Base-by-base conservation (phyloP, 257 asterid species). In the Fraxinus pennsylvanica region DNA sequence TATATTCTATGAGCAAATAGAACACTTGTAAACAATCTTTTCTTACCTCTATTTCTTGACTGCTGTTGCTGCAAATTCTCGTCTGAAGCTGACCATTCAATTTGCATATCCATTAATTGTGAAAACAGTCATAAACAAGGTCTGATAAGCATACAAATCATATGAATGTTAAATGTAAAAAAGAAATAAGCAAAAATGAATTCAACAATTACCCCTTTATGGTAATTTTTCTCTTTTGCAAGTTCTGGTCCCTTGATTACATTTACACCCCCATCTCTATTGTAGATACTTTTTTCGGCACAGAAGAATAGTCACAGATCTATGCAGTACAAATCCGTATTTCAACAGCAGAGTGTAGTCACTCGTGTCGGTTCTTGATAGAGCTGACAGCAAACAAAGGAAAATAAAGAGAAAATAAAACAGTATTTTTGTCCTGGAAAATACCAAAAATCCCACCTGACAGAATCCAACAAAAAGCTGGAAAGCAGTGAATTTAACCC, bases 271-370 rank as follows among this genome's bases (percentile, higher is more conserved):
- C 69, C 14, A 22, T 54, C 65, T 19, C 27, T 54, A n/a, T 54
- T 54, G n/a, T 54, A 50, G 74, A 22, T 1, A 39, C 3, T 15
- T 29, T 32, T 17, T 52, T 50, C 19, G 36, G 33, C 39, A 69
- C 77, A 76, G 80, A 70, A 76, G 84, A 84, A 84, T 74, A 80
- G 77, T 71, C 78, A 63, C 81, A 82, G 85, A 85, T 85, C 83
- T 78, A 54, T 13, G 50, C 74, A 71, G 70, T 71, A 27, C 15
- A 32, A 50, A 61, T 45, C 81, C 35, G 39, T 75, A 66, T 32
- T 45, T 47, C 35, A 68, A 29, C 80, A 43, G 75, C 81, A 79
- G 82, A 54, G 81, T 71, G 80, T 67, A 76, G 86, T 82, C 84
- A 77, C 30, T 71, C 21, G 14, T 76, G 83, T 82, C 80, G 13